phyloP scores from a whole-genome alignment of 495 filamentous ascomycete genomes.

The Daldinia vernicosa region DNA sequence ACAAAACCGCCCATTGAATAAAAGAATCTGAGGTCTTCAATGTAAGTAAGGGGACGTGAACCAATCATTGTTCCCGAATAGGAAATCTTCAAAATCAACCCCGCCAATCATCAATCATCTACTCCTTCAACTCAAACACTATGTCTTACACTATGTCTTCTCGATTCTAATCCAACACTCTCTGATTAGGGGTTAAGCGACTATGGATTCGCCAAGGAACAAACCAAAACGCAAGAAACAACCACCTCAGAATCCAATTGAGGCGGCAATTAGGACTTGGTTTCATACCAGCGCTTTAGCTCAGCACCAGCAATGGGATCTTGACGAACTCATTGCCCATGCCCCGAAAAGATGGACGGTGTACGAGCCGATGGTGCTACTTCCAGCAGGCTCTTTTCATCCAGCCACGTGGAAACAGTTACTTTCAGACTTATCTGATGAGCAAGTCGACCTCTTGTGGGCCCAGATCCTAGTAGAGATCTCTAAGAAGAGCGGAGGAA shows the following conservation, averaged over 20 bases:
- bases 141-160: not conserved
- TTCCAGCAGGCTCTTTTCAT: constrained; percentile 68
- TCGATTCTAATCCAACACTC: not conserved
- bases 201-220: constrained; percentile 10
- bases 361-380: constrained; percentile 74
- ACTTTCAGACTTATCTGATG: constrained; percentile 38
- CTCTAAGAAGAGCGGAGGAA: constrained; percentile 52
- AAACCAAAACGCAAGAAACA: constrained; percentile 22
- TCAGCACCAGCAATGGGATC: not conserved
- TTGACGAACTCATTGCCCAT: constrained; percentile 44
- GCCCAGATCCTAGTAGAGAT: constrained; percentile 57
- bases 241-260: constrained; percentile 29
- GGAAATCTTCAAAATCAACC: constrained; percentile 5
- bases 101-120: constrained; percentile 7
- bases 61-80: constrained; percentile 10
- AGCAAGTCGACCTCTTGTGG: constrained; percentile 51
- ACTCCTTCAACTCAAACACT: not conserved
- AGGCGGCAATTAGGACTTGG: constrained; percentile 39
- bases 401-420: constrained; percentile 57
- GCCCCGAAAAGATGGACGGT: constrained; percentile 73
- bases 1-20: too few relatives aligned
- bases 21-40: too few relatives aligned
- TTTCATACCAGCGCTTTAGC: constrained; percentile 15
- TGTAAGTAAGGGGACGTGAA: constrained; percentile 5
- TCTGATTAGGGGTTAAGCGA: not conserved